A percentile compares a stretch with the other conserved stretches of the same genome.
Evolutionary conservation across 2,329 filamentous ascomycete species (phyloP).

Genomic region (Ophiosphaerella herpotricha): DNA sequence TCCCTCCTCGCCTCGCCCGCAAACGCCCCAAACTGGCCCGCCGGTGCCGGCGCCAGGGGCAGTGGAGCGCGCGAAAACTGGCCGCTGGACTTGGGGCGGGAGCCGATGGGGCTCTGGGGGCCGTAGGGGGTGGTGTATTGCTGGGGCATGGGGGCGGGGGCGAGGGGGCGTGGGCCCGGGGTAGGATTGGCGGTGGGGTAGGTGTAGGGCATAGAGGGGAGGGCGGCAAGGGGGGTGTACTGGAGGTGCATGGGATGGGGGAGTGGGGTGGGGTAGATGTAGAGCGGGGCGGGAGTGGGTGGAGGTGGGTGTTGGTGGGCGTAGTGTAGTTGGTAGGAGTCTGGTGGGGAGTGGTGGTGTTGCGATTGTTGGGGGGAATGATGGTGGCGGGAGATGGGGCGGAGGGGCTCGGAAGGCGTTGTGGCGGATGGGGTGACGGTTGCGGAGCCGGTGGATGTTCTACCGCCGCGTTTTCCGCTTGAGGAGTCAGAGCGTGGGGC

Average conservation of each 20-base stretch:
- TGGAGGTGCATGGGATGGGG: constrained; percentile 33
- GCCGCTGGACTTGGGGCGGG: constrained; percentile 29
- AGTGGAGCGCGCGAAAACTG: constrained; percentile 27
- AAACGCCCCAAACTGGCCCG: constrained; percentile 33
- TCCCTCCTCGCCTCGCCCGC: constrained; percentile 32
- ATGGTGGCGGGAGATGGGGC: constrained; percentile 23
- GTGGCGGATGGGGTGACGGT: constrained; percentile 22
- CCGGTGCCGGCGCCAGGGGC: constrained; percentile 37
- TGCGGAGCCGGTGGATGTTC: constrained; percentile 22
- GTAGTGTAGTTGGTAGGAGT: constrained; percentile 24
- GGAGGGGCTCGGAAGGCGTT: constrained; percentile 20
- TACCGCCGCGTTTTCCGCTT: constrained; percentile 25
- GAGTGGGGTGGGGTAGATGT: constrained; percentile 25
- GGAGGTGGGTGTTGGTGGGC: constrained; percentile 19
- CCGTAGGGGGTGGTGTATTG: constrained; percentile 39
- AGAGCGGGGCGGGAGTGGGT: constrained; percentile 25
- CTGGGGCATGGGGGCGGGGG: constrained; percentile 22
- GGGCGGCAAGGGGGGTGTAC: constrained; percentile 32
- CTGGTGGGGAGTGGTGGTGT: constrained; percentile 22
- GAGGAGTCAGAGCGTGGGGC: constrained; percentile 32
- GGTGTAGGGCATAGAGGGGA: constrained; percentile 19
- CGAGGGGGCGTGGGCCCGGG: constrained; percentile 11
- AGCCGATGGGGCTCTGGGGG: constrained; percentile 25
- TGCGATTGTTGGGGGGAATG: constrained; percentile 15
- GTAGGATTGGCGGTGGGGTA: constrained; percentile 13